Base-by-base conservation (phyloP, 768 basidiomycete genomes). In the Tricholoma bakamatsutake region DNA sequence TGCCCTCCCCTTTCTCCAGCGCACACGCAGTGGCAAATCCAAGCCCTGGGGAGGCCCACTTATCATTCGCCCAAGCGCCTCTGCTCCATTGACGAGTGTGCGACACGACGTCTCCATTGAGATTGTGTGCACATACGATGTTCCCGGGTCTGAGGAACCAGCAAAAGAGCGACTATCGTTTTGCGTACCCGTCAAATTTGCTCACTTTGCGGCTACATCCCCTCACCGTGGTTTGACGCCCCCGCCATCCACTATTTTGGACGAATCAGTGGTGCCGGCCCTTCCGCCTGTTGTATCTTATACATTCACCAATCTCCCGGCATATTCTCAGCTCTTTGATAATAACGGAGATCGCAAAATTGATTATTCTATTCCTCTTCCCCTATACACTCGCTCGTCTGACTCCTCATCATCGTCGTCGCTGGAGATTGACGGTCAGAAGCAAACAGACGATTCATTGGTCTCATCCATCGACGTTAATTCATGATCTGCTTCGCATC, bases 251-350 rank as follows among this genome's bases (percentile, higher is more conserved):
- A 33, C 46, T 21, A 43, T 48, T 3, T 35, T 55, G 10, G 60
- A 51, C 10, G 42, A 57, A 47, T 54, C 47, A 50, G 57, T 51
- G 50, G 35, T 54, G 21, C 45, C 62, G 12, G 58, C 57, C 24
- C 52, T 62, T 55, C 39, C 63, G 17, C 59, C 57, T 43, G 52
- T 63, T 46, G 56, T 58, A 50, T 54, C 64, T 49, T 64, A 57
- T 48, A 53, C 71, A 33, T 50, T 61, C 9, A 67, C 60, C 27
- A 48, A 31, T 9, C 80, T 90, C 17, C 91, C 90, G 1, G 79
- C 84, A 3, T 93, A 93, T 64, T 89, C 87, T 5, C 88, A 90
- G 60, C 74, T 93, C 17, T 93, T 85, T 70, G 72, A 91, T 63
- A 63, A 74, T 15, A 87, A 88, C 61, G 90, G 91, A 15, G 85